These are phyloP conservation scores for Falciphora oryzae DNA, from an alignment of 2,329 filamentous ascomycete genomes.

Conservation along the genomic window DNA sequence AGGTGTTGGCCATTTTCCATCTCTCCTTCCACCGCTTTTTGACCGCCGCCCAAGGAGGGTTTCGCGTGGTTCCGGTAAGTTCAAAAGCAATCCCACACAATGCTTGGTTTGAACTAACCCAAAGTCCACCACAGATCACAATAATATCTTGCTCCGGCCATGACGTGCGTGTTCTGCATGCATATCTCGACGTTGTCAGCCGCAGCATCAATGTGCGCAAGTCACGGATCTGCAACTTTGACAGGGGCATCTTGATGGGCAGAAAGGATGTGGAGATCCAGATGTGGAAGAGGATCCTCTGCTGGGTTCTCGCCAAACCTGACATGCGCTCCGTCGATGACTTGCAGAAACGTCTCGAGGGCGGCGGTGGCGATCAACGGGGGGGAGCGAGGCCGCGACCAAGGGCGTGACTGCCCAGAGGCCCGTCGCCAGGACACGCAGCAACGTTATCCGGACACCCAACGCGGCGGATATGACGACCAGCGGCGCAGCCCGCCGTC, in stretches of 20 bases:
- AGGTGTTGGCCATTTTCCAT: neutral
- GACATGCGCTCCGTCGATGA: neutral
- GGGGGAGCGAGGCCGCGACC: too few species aligned
- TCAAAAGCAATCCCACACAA: neutral
- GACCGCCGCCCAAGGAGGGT: neutral
- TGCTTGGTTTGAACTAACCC: neutral
- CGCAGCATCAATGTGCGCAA: neutral
- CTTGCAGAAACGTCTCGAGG: too few species aligned
- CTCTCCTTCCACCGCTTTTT: neutral
- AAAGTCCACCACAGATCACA: neutral
- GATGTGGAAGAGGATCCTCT: neutral
- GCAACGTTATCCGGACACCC: too few species aligned
- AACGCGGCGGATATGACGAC: too few species aligned
- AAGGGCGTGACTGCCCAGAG: too few species aligned
- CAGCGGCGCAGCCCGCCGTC: too few species aligned
- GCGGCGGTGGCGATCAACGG: too few species aligned
- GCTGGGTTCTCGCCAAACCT: neutral
- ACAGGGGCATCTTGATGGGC: too few species aligned
- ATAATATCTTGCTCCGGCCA: neutral
- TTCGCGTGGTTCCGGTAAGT: neutral
- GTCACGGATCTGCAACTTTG: neutral
- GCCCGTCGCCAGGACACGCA: too few species aligned
- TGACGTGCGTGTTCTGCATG: neutral
- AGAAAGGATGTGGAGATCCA: fast-evolving
- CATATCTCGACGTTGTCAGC: neutral